Evolutionary conservation across 2,329 filamentous ascomycete species (phyloP).

Genomic region (Aureobasidium sp.): DNA sequence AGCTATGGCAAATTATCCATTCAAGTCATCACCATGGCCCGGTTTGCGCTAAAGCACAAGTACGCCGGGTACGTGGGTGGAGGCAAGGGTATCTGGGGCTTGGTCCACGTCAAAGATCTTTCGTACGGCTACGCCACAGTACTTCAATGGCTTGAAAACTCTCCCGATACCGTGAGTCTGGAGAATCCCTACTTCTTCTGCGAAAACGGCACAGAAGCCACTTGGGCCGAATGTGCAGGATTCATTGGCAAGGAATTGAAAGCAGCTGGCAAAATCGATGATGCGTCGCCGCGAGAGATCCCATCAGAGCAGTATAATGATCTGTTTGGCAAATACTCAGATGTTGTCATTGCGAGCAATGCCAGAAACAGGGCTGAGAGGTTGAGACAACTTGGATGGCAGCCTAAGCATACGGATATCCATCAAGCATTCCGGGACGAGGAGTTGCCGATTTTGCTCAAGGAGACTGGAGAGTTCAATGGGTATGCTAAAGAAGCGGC

Average conservation of each 20-base stretch:
- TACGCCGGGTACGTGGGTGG: slow-evolving; percentile 41
- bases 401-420: slow-evolving; percentile 39
- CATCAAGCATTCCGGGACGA: slow-evolving; percentile 35
- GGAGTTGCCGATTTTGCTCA: slow-evolving; percentile 35
- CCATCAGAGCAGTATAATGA: slow-evolving; percentile 35
- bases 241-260: slow-evolving; percentile 35
- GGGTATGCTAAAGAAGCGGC: slow-evolving; percentile 16
- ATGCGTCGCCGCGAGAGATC: slow-evolving; percentile 32
- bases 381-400: slow-evolving; percentile 40
- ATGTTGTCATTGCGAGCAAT: slow-evolving; percentile 37
- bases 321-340: slow-evolving; percentile 27
- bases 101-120: slow-evolving; percentile 44
- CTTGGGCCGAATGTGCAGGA: slow-evolving; percentile 37
- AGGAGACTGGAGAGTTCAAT: slow-evolving; percentile 24
- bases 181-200: slow-evolving; percentile 46
- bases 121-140: slow-evolving; percentile 40
- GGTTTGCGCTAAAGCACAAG: slow-evolving; percentile 44
- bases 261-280: slow-evolving; percentile 32
- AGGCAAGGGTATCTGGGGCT: slow-evolving; percentile 36
- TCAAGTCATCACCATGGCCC: slow-evolving; percentile 41
- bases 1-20: slow-evolving; percentile 38
- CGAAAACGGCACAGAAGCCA: slow-evolving; percentile 39
- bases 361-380: slow-evolving; percentile 39
- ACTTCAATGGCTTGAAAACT: slow-evolving; percentile 40
- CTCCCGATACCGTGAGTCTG: slow-evolving; percentile 27